These are phyloP conservation scores for Daldinia concentrica DNA, from an alignment of 495 filamentous ascomycete genomes.

Conservation along the genomic window DNA sequence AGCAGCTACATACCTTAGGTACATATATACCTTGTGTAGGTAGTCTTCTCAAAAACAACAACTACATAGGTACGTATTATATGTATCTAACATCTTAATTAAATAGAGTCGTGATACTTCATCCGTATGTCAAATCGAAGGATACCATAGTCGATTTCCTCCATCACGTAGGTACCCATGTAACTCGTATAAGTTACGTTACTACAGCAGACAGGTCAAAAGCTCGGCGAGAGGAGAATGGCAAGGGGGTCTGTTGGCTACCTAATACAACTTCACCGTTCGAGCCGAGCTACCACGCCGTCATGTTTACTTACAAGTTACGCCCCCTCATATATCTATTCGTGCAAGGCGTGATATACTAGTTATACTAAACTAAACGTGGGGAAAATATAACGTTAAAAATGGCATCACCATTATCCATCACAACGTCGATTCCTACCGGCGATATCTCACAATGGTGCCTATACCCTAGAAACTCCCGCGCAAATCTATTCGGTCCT, in stretches of 20 bases:
- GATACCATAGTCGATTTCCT: neutral
- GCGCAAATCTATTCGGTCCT: neutral
- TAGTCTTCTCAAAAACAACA: too few species aligned
- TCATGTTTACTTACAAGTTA: neutral
- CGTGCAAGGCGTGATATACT: neutral
- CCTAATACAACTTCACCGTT: constrained; percentile 17
- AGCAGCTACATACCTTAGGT: neutral
- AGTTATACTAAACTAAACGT: neutral
- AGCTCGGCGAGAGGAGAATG: neutral
- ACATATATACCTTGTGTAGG: too few species aligned
- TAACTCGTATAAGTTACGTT: neutral
- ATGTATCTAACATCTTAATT: neutral
- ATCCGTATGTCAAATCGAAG: neutral
- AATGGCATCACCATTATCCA: constrained; percentile 19
- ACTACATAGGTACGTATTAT: too few species aligned
- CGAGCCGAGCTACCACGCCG: neutral
- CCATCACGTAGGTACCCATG: neutral
- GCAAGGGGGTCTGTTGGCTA: neutral
- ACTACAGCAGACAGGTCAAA: neutral
- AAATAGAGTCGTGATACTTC: neutral
- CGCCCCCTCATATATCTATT: neutral
- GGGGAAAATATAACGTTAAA: neutral
- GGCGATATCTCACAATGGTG: constrained; percentile 32
- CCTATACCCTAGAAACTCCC: neutral
- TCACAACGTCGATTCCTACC: constrained; percentile 31